Percentiles rank a stretch among this genome's conserved stretches.
Conservation (phyloP, 768 basidiomycete species). For the Pulveroboletus sp. region DNA sequence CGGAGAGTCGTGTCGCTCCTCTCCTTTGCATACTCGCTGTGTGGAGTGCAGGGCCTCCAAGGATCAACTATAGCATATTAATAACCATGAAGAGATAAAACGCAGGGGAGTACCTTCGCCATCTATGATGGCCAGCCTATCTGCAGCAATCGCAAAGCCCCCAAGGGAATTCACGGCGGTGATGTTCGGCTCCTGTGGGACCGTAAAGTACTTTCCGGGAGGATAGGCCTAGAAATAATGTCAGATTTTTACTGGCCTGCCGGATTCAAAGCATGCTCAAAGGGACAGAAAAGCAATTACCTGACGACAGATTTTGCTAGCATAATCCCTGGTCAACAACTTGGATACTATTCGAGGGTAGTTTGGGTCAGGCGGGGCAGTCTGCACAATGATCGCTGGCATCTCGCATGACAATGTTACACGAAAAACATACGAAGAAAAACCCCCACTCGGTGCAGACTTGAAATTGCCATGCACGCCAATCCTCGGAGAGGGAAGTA, state of each 20-base stretch:
- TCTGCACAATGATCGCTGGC: conserved; percentile 37
- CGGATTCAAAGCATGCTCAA: neutral
- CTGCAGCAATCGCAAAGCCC: conserved; percentile 78
- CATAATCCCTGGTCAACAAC: conserved; percentile 69
- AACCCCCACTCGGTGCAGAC: conserved; percentile 97
- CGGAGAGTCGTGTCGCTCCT: conserved; percentile 67
- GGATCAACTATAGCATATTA: conserved; percentile 64
- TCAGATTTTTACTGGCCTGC: neutral
- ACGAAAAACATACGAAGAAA: conserved; percentile 57
- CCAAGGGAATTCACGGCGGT: conserved; percentile 81
- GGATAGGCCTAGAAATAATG: conserved; percentile 57
- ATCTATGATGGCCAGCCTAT: conserved; percentile 85
- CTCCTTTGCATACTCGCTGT: conserved; percentile 66
- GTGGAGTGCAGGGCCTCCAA: conserved; percentile 86
- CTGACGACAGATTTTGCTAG: conserved; percentile 65
- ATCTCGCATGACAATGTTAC: neutral
- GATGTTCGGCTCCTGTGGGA: conserved; percentile 76
- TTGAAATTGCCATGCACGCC: conserved; percentile 90
- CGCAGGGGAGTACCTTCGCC: conserved; percentile 57
- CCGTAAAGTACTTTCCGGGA: conserved; percentile 69
- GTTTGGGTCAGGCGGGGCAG: conserved; percentile 68
- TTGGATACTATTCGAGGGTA: conserved; percentile 78
- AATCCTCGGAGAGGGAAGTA: conserved; percentile 63
- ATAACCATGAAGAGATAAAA: neutral
- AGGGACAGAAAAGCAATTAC: conserved; percentile 30